Percentiles rank a stretch among this genome's conserved stretches.
phyloP scores from a whole-genome alignment of 768 basidiomycete genomes.

The Chalciporus piperatus region DNA sequence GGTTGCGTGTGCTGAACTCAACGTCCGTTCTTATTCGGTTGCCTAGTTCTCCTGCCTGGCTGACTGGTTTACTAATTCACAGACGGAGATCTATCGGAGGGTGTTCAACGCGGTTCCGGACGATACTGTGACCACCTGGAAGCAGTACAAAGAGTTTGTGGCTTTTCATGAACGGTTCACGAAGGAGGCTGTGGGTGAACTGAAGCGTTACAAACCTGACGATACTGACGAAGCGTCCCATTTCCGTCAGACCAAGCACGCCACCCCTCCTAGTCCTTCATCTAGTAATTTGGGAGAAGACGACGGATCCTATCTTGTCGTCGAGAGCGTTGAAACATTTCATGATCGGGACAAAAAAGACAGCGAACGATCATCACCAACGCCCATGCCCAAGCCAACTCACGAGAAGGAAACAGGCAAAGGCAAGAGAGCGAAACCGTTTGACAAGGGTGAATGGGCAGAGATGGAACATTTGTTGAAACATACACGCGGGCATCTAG shows the following conservation, averaged over 20 bases:
- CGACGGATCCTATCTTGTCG: slow-evolving; percentile 10
- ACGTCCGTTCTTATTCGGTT: slow-evolving; percentile 50
- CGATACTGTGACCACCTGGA: slow-evolving; percentile 92
- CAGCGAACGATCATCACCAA: slow-evolving; percentile 16
- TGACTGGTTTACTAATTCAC: slow-evolving; percentile 1
- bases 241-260: slow-evolving; percentile 41
- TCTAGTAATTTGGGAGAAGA: slow-evolving; percentile 58
- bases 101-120: slow-evolving; percentile 95
- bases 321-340: slow-evolving; percentile 18
- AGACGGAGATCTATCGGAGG: slow-evolving; percentile 95
- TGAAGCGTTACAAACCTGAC: not conserved
- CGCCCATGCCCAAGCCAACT: slow-evolving; percentile 18
- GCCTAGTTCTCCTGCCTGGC: not conserved
- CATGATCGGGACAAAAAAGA: slow-evolving; percentile 18
- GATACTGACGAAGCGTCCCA: not conserved
- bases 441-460: slow-evolving; percentile 78
- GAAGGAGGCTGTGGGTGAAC: slow-evolving; percentile 57
- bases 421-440: slow-evolving; percentile 53
- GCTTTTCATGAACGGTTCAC: slow-evolving; percentile 70
- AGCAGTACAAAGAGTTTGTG: slow-evolving; percentile 87
- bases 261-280: slow-evolving; percentile 41
- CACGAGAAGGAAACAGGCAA: slow-evolving; percentile 36
- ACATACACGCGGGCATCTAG: slow-evolving; percentile 82
- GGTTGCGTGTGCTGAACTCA: slow-evolving; percentile 83
- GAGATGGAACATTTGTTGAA: slow-evolving; percentile 85